Conservation (phyloP, 23 red algal species). For the Rhodosorus marinus region DNA sequence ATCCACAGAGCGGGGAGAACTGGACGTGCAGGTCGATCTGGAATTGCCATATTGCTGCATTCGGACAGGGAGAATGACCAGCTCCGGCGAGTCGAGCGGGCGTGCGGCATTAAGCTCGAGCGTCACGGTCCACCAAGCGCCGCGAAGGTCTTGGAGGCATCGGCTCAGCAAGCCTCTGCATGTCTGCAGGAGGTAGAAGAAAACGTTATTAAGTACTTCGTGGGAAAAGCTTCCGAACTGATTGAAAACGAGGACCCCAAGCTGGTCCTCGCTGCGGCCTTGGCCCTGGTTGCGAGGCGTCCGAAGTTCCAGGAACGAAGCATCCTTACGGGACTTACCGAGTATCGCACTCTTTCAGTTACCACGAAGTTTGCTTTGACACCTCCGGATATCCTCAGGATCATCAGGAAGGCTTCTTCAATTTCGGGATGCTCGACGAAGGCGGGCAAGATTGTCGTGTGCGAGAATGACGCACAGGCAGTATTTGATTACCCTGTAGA, state of each 20-base stretch:
- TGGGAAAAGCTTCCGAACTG: slow-evolving; percentile 16
- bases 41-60: slow-evolving; percentile 79
- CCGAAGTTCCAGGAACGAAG: slow-evolving; percentile 38
- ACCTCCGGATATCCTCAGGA: slow-evolving; percentile 21
- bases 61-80: slow-evolving; percentile 32
- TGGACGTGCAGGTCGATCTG: slow-evolving; percentile 62
- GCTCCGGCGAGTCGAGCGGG: slow-evolving; percentile 35
- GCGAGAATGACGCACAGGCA: slow-evolving; percentile 24
- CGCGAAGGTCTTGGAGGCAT: slow-evolving; percentile 38
- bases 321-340: slow-evolving; percentile 50
- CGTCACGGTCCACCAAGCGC: slow-evolving; percentile 43
- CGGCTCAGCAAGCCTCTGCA: slow-evolving; percentile 23
- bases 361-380: slow-evolving; percentile 1
- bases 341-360: slow-evolving; percentile 54
- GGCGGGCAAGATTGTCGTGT: slow-evolving; percentile 64
- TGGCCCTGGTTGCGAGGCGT: slow-evolving; percentile 56
- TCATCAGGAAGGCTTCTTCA: slow-evolving; percentile 23
- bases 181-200: slow-evolving; percentile 25
- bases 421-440: slow-evolving; percentile 6
- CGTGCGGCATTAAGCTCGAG: slow-evolving; percentile 63
- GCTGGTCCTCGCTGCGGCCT: slow-evolving; percentile 26
- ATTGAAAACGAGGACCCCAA: slow-evolving; percentile 14
- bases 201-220: slow-evolving; percentile 13
- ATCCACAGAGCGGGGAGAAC: slow-evolving; percentile 88
- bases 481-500: slow-evolving; percentile 62